Evolutionary conservation across 768 basidiomycete genomes (phyloP).

Genomic region (Scleroderma citrinum): DNA sequence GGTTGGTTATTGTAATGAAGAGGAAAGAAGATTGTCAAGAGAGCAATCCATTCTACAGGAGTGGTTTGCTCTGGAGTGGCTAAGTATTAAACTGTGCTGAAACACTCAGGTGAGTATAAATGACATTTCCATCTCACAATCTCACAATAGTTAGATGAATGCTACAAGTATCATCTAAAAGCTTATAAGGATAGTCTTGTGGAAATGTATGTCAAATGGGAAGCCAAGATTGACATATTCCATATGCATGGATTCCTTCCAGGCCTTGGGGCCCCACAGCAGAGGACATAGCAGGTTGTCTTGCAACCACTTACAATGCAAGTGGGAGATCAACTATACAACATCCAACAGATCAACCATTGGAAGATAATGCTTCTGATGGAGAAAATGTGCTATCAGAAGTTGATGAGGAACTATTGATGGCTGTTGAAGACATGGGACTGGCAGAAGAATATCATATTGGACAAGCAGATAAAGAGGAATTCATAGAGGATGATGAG

Average conservation of each 20-base stretch:
- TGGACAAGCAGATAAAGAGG: neutral
- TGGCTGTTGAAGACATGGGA: slow-evolving; percentile 1
- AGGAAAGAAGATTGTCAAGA: no score
- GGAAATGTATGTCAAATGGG: neutral
- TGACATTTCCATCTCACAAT: neutral
- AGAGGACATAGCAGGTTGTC: neutral
- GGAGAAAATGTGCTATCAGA: neutral
- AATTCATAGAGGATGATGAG: neutral
- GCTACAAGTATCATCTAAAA: neutral
- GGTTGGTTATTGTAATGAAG: no score
- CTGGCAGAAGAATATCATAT: slow-evolving; percentile 2
- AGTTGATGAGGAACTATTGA: slow-evolving; percentile 2
- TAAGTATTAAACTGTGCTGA: neutral
- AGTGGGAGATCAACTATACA: neutral
- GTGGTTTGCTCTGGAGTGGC: no score
- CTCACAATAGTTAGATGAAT: neutral
- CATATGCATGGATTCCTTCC: neutral
- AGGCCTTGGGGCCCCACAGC: neutral
- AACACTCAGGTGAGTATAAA: neutral
- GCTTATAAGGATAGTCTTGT: neutral
- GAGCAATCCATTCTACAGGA: no score
- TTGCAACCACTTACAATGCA: neutral
- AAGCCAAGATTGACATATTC: neutral
- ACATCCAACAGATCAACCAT: neutral
- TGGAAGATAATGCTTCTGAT: no score